phyloP scores from a whole-genome alignment of 495 filamentous ascomycete species.

The Cercophora newfieldiana region DNA sequence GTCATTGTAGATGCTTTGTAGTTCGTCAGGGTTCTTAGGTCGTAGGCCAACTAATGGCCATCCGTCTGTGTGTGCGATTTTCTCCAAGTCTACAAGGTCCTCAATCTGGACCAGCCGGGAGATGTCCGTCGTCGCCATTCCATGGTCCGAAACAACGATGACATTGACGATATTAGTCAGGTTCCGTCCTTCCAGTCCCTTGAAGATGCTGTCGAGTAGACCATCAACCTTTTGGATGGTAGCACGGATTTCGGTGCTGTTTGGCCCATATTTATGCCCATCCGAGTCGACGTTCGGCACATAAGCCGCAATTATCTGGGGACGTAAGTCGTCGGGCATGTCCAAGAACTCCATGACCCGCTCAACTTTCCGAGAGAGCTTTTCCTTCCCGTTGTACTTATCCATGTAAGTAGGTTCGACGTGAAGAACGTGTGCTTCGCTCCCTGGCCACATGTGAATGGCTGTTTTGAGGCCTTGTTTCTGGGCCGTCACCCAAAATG shows the following conservation, averaged over 20 bases:
- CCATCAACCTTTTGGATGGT: conserved; percentile 75
- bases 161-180: conserved; percentile 89
- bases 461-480: conserved; percentile 70
- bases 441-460: conserved; percentile 98
- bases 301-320: conserved; percentile 91
- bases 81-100: conserved; percentile 71
- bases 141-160: conserved; percentile 97
- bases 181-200: conserved; percentile 76
- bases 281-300: conserved; percentile 86
- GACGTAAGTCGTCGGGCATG: conserved; percentile 71
- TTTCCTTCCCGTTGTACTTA: conserved; percentile 76
- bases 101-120: conserved; percentile 90
- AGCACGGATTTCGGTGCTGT: conserved; percentile 80
- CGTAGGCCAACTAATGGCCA: conserved; percentile 92
- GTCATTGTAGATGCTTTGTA: conserved; percentile 53
- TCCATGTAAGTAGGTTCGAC: conserved; percentile 76
- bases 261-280: conserved; percentile 87
- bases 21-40: conserved; percentile 63
- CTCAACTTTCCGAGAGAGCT: conserved; percentile 69
- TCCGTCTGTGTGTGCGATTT: conserved; percentile 83
- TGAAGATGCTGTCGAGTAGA: conserved; percentile 75
- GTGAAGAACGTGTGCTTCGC: conserved; percentile 72
- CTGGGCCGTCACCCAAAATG: conserved; percentile 91
- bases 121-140: conserved; percentile 89
- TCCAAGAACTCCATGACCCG: conserved; percentile 80